Conservation (phyloP, 345 rosid species). For the Corymbia maculata region DNA sequence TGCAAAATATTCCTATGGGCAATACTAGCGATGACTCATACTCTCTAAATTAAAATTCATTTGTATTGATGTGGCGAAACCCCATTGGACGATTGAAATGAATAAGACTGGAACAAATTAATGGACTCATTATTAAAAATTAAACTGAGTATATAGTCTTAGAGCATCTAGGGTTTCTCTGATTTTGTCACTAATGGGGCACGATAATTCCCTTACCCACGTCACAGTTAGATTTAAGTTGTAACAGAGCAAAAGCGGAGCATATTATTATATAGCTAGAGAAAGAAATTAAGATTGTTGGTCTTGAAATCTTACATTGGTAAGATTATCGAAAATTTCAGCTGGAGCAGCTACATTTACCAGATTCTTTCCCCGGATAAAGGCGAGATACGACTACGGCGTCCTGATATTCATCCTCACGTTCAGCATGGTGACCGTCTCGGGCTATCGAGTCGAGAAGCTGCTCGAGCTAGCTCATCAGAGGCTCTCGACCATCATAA, state of each 20-base stretch:
- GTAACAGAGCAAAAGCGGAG: not conserved
- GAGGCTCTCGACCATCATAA: constrained; percentile 52
- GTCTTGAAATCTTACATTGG: not conserved
- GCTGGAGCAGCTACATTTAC: constrained; percentile 58
- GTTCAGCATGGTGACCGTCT: constrained; percentile 61
- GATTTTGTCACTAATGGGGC: not conserved
- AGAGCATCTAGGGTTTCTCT: not conserved
- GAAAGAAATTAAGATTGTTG: not conserved
- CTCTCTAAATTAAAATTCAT: not conserved
- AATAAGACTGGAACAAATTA: not conserved
- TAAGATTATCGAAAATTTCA: not conserved
- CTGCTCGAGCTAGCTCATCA: constrained; percentile 36
- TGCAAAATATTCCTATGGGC: not conserved
- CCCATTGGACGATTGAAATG: not conserved
- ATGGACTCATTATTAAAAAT: not conserved
- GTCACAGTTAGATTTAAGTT: not conserved
- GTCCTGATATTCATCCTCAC: constrained; percentile 68
- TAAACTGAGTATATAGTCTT: not conserved
- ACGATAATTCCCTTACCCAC: not conserved
- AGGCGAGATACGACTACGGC: constrained; percentile 87
- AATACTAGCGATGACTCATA: not conserved
- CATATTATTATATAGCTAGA: not conserved
- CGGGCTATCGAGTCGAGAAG: constrained; percentile 52
- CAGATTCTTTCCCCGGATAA: constrained; percentile 61
- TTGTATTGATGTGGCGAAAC: not conserved